A percentile compares a stretch with the other conserved stretches of the same genome.
Evolutionary conservation across 176 grass and related monocot genomes (phyloP).

Genomic region (Tillandsia fasciculata): DNA sequence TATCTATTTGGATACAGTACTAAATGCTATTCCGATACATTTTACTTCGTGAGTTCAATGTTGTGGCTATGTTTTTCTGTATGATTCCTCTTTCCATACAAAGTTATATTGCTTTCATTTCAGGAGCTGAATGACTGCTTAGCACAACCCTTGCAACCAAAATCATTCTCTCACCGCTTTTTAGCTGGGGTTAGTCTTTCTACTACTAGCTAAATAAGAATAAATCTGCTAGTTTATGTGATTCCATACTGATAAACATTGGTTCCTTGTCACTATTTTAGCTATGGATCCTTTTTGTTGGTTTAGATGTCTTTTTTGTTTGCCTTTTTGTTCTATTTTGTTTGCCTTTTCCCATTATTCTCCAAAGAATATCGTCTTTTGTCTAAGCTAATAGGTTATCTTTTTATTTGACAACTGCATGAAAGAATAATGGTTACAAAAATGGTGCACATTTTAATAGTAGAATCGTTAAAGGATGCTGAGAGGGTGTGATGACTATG

Average conservation of each 20-base stretch:
- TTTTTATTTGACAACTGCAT: too few relatives aligned
- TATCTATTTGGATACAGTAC: background rate
- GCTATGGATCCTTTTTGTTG: background rate
- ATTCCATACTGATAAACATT: background rate
- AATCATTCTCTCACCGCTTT: slow-evolving; percentile 66
- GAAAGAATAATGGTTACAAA: too few relatives aligned
- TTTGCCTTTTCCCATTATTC: background rate
- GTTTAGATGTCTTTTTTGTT: background rate
- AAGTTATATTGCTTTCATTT: background rate
- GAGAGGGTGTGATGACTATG: too few relatives aligned
- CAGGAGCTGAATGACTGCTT: slow-evolving; percentile 64
- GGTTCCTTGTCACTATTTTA: background rate
- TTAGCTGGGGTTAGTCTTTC: slow-evolving; percentile 77
- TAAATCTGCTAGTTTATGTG: background rate
- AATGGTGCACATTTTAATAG: too few relatives aligned
- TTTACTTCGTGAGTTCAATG: slow-evolving; percentile 17
- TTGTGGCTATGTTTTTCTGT: slow-evolving; percentile 13
- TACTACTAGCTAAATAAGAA: background rate
- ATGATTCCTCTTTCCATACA: slow-evolving; percentile 19
- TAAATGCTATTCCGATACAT: slow-evolving; percentile 12
- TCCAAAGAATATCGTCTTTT: background rate
- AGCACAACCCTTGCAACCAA: slow-evolving; percentile 55
- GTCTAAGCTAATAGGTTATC: too few relatives aligned
- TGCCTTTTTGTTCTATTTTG: background rate
- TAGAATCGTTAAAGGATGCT: too few relatives aligned